Conservation (phyloP, 768 basidiomycete species). For the Agaricus subrufescens region DNA sequence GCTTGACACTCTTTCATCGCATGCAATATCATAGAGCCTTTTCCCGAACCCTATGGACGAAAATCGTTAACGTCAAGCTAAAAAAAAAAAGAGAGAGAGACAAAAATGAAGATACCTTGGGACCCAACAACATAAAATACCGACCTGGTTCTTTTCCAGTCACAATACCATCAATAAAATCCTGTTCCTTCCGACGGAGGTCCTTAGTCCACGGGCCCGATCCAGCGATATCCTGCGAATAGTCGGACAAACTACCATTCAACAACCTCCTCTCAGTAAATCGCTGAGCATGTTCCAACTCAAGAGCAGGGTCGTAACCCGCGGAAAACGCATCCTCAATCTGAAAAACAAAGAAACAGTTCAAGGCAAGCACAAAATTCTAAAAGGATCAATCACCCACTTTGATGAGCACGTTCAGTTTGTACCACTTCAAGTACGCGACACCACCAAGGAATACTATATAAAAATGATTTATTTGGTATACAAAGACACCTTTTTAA, state of each 20-base stretch:
- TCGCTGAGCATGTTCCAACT: conserved; percentile 63
- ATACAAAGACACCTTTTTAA: neutral
- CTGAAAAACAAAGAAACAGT: conserved; percentile 26
- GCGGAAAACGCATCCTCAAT: conserved; percentile 74
- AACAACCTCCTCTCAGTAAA: conserved; percentile 30
- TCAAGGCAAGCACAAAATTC: neutral
- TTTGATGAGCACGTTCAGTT: conserved; percentile 76
- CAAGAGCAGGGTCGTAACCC: conserved; percentile 82
- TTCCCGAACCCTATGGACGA: conserved; percentile 60
- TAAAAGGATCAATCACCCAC: conserved; percentile 27
- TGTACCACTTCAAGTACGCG: conserved; percentile 76
- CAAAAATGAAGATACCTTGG: conserved; percentile 47
- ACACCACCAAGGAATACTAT: conserved; percentile 69
- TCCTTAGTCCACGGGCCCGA: conserved; percentile 51
- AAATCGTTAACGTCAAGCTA: conserved; percentile 1
- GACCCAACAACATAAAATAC: conserved; percentile 74
- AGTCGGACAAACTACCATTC: conserved; percentile 20
- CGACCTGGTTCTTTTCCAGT: conserved; percentile 66
- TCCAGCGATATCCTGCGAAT: conserved; percentile 19
- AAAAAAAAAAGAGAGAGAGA: neutral
- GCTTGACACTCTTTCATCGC: conserved; percentile 73
- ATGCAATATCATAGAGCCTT: conserved; percentile 81
- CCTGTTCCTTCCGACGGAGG: conserved; percentile 71
- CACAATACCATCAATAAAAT: conserved; percentile 72
- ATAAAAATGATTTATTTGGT: conserved; percentile 5